Evolutionary conservation across 768 basidiomycete genomes (phyloP).

Genomic region (Suillus luteus): DNA sequence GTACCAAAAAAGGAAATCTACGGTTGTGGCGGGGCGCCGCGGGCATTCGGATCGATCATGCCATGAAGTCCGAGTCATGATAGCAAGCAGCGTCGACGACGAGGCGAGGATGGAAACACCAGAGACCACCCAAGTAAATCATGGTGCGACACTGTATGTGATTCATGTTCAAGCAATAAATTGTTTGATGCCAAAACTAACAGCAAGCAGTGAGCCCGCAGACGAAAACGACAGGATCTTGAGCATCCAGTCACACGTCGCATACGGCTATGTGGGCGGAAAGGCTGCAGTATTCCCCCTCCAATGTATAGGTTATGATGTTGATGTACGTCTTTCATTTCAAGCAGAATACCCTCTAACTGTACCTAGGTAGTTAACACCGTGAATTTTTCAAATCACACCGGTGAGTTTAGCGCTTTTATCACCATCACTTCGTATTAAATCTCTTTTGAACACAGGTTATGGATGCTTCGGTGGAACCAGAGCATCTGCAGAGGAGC

Average conservation of each 20-base stretch:
- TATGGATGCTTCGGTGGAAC: conserved; percentile 83
- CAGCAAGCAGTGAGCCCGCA: neutral
- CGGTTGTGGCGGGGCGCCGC: neutral
- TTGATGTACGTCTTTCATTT: conserved; percentile 65
- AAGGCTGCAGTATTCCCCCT: conserved; percentile 78
- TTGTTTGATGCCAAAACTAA: neutral
- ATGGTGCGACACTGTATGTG: neutral
- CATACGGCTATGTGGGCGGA: conserved; percentile 91
- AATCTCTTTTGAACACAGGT: conserved; percentile 44
- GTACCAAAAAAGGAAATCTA: conserved; percentile 5
- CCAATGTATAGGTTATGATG: conserved; percentile 91
- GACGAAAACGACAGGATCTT: conserved; percentile 58
- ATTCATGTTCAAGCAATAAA: neutral
- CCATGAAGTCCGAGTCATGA: neutral
- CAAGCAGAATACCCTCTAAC: conserved; percentile 11
- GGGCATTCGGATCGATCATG: neutral
- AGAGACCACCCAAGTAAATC: neutral
- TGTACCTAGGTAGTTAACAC: conserved; percentile 74
- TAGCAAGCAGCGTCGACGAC: neutral
- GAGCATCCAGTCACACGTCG: conserved; percentile 92
- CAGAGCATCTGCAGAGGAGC: conserved; percentile 74
- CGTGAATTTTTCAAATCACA: conserved; percentile 94
- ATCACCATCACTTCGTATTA: neutral
- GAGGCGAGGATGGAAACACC: neutral
- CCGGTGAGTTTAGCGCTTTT: conserved; percentile 50